Conservation (phyloP, 768 basidiomycete species). For the Candolleomyces aberdarensis region DNA sequence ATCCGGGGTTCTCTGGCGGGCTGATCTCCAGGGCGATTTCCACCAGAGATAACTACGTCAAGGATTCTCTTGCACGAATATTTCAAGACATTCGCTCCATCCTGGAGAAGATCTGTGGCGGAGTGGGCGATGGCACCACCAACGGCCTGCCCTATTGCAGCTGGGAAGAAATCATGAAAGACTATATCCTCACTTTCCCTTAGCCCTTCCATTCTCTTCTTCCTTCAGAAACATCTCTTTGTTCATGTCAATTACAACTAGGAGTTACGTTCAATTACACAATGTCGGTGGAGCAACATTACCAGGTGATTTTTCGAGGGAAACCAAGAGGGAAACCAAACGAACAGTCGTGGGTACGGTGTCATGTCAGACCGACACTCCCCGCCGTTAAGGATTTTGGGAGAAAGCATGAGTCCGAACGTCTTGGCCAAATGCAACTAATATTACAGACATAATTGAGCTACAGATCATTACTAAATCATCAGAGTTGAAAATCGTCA, state of each 20-base stretch:
- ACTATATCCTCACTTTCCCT: constrained; percentile 61
- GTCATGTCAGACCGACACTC: too few relatives aligned
- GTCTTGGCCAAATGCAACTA: too few relatives aligned
- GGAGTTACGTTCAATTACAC: too few relatives aligned
- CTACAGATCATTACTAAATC: too few relatives aligned
- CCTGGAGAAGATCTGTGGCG: constrained; percentile 46
- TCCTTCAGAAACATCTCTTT: too few relatives aligned
- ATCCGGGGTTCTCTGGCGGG: background rate
- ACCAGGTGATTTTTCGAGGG: too few relatives aligned
- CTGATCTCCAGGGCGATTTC: background rate
- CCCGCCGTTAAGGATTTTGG: too few relatives aligned
- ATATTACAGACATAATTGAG: too few relatives aligned
- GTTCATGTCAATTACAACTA: background rate
- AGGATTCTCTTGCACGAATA: constrained; percentile 23
- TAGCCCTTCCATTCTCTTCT: constrained; percentile 18
- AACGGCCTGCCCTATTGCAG: constrained; percentile 45
- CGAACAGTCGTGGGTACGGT: too few relatives aligned
- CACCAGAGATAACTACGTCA: constrained; percentile 8
- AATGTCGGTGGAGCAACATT: too few relatives aligned
- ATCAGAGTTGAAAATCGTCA: background rate
- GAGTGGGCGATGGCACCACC: constrained; percentile 21
- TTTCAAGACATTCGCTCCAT: constrained; percentile 26
- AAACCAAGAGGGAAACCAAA: too few relatives aligned
- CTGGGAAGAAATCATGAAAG: constrained; percentile 61
- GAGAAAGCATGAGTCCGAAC: too few relatives aligned